phyloP scores from a whole-genome alignment of 2,329 filamentous ascomycete species.

The Remersonia thermophila region DNA sequence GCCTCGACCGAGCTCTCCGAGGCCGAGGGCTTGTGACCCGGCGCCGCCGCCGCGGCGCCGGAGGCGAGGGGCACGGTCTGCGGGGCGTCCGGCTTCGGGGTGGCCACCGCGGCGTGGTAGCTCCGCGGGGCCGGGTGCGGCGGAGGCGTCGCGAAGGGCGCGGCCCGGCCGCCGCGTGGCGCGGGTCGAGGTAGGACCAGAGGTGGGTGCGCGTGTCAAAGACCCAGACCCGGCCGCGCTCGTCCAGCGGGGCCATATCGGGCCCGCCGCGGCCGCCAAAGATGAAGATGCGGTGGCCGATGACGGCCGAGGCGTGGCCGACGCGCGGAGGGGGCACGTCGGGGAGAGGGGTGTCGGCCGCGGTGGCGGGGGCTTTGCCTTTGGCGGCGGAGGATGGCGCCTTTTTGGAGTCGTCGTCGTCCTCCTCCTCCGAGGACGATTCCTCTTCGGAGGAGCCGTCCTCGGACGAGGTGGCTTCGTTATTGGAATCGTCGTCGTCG shows the following conservation, averaged over 20 bases:
- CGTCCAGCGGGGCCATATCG: constrained; percentile 59
- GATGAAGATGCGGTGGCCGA: constrained; percentile 61
- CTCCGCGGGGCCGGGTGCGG: constrained; percentile 50
- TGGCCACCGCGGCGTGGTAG: constrained; percentile 53
- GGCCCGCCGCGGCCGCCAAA: constrained; percentile 67
- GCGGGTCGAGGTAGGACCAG: constrained; percentile 56
- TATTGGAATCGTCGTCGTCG: neutral
- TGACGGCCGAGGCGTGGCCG: constrained; percentile 57
- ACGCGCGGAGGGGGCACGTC: constrained; percentile 55
- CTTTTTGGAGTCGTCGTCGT: constrained; percentile 15
- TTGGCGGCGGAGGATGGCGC: constrained; percentile 21
- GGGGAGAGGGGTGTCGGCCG: constrained; percentile 19
- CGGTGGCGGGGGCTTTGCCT: constrained; percentile 25
- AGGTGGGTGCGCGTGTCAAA: constrained; percentile 52
- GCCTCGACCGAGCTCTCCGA: constrained; percentile 25
- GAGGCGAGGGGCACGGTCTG: constrained; percentile 6
- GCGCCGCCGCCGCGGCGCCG: constrained; percentile 12
- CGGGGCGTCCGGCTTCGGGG: constrained; percentile 43
- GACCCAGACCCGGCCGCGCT: constrained; percentile 62
- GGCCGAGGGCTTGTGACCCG: constrained; percentile 17
- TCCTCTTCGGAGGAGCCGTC: neutral
- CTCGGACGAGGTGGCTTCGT: too few relatives aligned
- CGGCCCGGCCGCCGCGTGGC: constrained; percentile 22
- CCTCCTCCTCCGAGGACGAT: constrained; percentile 6
- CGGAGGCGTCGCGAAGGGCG: neutral